These are phyloP conservation scores for Suillus clintonianus DNA, from an alignment of 768 basidiomycete genomes.

Conservation along the genomic window DNA sequence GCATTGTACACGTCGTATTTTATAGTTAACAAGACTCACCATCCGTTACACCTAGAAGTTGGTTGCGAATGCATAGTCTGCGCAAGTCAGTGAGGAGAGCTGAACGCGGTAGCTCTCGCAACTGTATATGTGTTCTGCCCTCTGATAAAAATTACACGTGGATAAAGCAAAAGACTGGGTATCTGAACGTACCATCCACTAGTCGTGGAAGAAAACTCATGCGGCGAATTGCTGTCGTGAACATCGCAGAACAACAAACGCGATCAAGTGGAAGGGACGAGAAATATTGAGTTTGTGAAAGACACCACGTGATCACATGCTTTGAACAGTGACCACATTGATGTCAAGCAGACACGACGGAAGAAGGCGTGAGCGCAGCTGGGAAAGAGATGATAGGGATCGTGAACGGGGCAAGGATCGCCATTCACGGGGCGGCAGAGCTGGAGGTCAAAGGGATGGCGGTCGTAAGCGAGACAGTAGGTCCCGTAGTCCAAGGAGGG, in stretches of 20 bases:
- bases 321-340: slow-evolving; percentile 36
- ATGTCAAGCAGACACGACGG: slow-evolving; percentile 63
- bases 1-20: neutral
- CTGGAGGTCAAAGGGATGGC: slow-evolving; percentile 34
- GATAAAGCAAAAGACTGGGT: neutral
- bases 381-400: slow-evolving; percentile 51
- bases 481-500: slow-evolving; percentile 37
- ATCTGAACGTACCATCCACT: slow-evolving; percentile 17
- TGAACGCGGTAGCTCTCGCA: slow-evolving; percentile 52
- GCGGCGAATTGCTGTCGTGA: slow-evolving; percentile 23
- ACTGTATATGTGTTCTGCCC: slow-evolving; percentile 42
- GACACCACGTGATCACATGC: slow-evolving; percentile 26
- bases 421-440: slow-evolving; percentile 38
- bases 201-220: slow-evolving; percentile 7
- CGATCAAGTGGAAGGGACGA: neutral
- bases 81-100: slow-evolving; percentile 58
- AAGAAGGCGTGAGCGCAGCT: slow-evolving; percentile 62
- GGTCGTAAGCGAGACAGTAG: slow-evolving; percentile 42
- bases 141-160: slow-evolving; percentile 13
- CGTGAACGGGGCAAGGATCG: slow-evolving; percentile 52
- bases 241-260: slow-evolving; percentile 12
- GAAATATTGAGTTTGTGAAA: neutral
- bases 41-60: slow-evolving; percentile 48
- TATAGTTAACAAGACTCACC: slow-evolving; percentile 17
- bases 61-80: slow-evolving; percentile 41